Evolutionary conservation across 352 stramenopile species (phyloP).

Genomic region (Pythium dissotocum): DNA sequence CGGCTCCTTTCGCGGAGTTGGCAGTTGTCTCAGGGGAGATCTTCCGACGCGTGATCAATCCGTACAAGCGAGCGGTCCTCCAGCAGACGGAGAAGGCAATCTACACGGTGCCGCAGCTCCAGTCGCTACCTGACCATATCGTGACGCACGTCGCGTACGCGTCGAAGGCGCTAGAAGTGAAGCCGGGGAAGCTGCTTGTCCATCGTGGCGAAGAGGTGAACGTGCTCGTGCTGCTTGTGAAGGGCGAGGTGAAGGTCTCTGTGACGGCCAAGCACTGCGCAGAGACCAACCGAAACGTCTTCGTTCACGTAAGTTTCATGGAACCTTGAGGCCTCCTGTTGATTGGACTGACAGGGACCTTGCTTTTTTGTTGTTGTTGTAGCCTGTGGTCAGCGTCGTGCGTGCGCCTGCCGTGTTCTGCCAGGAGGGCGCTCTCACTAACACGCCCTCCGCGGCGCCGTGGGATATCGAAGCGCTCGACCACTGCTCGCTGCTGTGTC

Average conservation of each 20-base stretch:
- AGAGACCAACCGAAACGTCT: background rate
- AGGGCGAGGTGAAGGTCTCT: conserved; percentile 69
- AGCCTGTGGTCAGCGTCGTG: conserved; percentile 60
- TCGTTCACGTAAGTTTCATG: background rate
- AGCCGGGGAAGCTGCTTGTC: conserved; percentile 46
- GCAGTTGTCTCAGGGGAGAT: conserved; percentile 59
- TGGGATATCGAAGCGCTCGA: conserved; percentile 68
- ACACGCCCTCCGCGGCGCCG: conserved; percentile 34
- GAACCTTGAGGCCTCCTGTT: background rate
- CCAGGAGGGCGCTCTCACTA: conserved; percentile 57
- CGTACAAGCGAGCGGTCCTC: conserved; percentile 72
- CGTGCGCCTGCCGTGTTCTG: conserved; percentile 69
- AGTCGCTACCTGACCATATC: conserved; percentile 42
- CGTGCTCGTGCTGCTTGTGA: conserved; percentile 61
- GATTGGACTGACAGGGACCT: background rate
- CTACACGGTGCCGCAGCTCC: conserved; percentile 51
- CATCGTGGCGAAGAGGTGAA: conserved; percentile 55
- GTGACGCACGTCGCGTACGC: conserved; percentile 71
- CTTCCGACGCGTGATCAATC: conserved; percentile 66
- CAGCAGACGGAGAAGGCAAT: conserved; percentile 54
- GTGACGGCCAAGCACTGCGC: conserved; percentile 21
- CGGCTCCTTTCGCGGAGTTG: conserved; percentile 45
- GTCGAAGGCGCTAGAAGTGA: conserved; percentile 45
- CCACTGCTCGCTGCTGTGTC: conserved; percentile 56
- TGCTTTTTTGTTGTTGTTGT: background rate